Percentiles rank a stretch among this genome's conserved stretches.
phyloP scores from a whole-genome alignment of 75 land plant genomes.

The Pinus taeda region DNA sequence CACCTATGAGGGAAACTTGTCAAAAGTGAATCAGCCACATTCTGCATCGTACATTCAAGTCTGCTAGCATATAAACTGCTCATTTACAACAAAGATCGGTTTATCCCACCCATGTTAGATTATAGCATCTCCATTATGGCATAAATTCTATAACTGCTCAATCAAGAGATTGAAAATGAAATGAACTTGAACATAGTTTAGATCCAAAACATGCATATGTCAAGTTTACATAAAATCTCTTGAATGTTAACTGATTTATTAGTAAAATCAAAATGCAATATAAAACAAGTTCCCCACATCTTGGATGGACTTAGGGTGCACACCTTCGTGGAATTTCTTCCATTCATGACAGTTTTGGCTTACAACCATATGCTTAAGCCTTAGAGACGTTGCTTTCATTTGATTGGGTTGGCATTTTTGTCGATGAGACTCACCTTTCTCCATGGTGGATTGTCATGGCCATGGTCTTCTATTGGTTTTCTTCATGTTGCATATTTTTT shows the following conservation, averaged over 20 bases:
- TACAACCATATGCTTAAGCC: no score
- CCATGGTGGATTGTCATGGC: no score
- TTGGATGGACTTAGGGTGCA: no score
- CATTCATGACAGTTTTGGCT: no score
- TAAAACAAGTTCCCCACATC: background rate
- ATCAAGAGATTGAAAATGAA: background rate
- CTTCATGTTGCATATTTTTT: no score
- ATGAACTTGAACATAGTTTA: background rate
- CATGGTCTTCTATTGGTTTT: no score
- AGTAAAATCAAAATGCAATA: background rate
- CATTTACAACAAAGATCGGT: background rate
- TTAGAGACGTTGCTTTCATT: no score
- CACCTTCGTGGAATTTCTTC: no score
- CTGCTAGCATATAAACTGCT: slow-evolving; percentile 84
- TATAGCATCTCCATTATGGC: background rate
- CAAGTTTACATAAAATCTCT: background rate
- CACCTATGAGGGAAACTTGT: slow-evolving; percentile 50
- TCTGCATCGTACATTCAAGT: slow-evolving; percentile 98
- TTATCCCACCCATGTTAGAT: background rate
- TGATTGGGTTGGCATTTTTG: no score
- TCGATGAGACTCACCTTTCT: no score
- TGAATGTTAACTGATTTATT: background rate
- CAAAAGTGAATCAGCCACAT: slow-evolving; percentile 76
- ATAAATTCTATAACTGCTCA: background rate
- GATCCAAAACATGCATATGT: background rate